A percentile compares a stretch with the other conserved stretches of the same genome.
These are phyloP conservation scores for Bacidia gigantensis DNA, from an alignment of 495 filamentous ascomycete species.

Conservation along the genomic window DNA sequence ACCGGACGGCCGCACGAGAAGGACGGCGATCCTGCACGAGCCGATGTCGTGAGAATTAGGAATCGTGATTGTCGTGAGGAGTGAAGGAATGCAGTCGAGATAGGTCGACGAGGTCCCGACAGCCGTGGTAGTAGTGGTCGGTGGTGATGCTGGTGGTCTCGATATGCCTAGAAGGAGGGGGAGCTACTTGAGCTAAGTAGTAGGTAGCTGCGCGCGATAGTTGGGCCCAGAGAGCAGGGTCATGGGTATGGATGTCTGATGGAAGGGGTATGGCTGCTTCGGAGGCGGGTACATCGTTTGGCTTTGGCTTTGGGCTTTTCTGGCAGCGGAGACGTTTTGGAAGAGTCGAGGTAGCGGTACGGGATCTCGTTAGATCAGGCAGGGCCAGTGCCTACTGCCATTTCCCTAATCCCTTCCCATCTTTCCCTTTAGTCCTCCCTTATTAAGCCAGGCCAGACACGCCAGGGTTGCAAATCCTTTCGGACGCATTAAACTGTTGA, in stretches of 20 bases:
- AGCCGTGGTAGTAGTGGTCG: too few species aligned
- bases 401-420: constrained; percentile 1
- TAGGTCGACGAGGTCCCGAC: too few species aligned
- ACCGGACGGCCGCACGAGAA: neutral
- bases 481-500: too few species aligned
- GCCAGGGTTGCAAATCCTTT: neutral
- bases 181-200: constrained; percentile 5
- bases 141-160: too few species aligned
- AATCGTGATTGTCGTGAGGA: neutral
- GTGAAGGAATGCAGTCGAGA: too few species aligned
- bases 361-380: neutral
- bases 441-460: constrained; percentile 1
- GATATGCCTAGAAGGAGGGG: neutral
- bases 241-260: constrained; percentile 3
- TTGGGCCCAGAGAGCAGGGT: neutral
- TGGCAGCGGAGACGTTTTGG: constrained; percentile 8
- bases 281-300: constrained; percentile 5
- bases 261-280: neutral
- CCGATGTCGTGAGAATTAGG: neutral
- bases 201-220: neutral
- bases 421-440: constrained; percentile 5
- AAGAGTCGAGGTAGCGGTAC: constrained; percentile 7
- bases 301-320: neutral
- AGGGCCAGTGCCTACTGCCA: neutral
- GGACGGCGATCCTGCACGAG: neutral